Base-by-base conservation (phyloP, 1,284 basidiomycete species). In the Schizopora paradoxa region DNA sequence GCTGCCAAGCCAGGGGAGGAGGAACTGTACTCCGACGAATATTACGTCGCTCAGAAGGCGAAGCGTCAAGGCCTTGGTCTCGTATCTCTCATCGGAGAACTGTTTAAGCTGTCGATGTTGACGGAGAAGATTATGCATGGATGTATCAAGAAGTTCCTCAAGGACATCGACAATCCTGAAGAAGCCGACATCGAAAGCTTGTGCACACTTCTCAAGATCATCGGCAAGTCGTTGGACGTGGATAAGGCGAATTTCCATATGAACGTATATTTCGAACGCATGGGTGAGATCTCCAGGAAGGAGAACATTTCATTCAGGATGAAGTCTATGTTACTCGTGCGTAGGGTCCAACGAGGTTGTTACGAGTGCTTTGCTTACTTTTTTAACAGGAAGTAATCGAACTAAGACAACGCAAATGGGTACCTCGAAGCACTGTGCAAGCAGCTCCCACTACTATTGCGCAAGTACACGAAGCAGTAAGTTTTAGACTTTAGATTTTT, bases 181-280 rank as follows among this genome's bases (percentile, higher is more conserved):
- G 95, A 98, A 67, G 95, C 97, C 68, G 93, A 98, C 62, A 89
- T 98, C 56, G 95, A 98, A 73, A 91, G 86, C 39, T 77, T 97
- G 52, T 96, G 91, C 76, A 92, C 93, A 66, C 77, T 98, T 44
- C 68, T 98, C 51, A 79, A 84, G 33, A 98, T 93, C 5, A 90
- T 97, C 48, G 95, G 95, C 43, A 73, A 74, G 50, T 71, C 79
- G 32, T 77, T 96, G 50, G 94, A 98, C 61, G 80, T 79, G 1
- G 64, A 67, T 16, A 92, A 91, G 71, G 88, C 88, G 34, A 77
- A 77, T 41, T 79, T 77, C 13, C 86, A 91, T 59, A 88, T 98
- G 80, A 86, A 91, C 57, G 83, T 94, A 35, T 96, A 97, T 74
- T 96, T 98, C 70, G 73, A 79, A 43, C 79, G 93, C 41, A 94